phyloP scores from a whole-genome alignment of 768 basidiomycete species.

The Lactarius pseudohatsudake region DNA sequence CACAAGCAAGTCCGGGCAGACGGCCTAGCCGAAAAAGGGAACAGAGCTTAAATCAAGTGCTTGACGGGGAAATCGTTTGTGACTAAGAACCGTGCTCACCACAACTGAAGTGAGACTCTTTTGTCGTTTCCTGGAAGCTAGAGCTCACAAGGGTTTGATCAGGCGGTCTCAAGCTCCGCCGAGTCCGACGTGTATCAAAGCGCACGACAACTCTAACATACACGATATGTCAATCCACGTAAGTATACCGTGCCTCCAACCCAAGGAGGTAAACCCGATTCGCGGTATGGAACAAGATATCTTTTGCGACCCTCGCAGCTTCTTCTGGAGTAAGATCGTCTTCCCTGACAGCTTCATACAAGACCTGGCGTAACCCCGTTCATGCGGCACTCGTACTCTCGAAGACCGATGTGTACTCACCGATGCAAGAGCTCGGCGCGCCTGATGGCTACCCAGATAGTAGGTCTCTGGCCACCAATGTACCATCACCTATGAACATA shows the following conservation, averaged over 20 bases:
- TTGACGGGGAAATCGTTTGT: not conserved
- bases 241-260: conserved; percentile 37
- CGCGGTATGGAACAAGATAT: conserved; percentile 65
- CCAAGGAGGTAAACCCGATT: conserved; percentile 61
- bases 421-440: conserved; percentile 58
- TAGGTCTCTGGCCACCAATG: conserved; percentile 79
- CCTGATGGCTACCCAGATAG: conserved; percentile 66
- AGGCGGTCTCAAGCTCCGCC: not conserved
- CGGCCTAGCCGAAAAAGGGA: not conserved
- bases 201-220: not conserved
- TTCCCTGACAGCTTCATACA: conserved; percentile 47
- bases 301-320: conserved; percentile 53
- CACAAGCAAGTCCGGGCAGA: not conserved
- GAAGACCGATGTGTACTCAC: conserved; percentile 36
- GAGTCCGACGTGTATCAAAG: not conserved
- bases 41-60: not conserved
- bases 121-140: not conserved
- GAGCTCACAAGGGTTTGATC: not conserved
- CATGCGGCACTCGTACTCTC: not conserved
- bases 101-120: not conserved
- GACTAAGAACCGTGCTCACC: not conserved
- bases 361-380: conserved; percentile 45
- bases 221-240: not conserved
- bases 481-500: conserved; percentile 50
- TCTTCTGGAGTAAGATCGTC: conserved; percentile 55